These are phyloP conservation scores for Knufia petricola DNA, from an alignment of 2,329 filamentous ascomycete species.

Conservation along the genomic window DNA sequence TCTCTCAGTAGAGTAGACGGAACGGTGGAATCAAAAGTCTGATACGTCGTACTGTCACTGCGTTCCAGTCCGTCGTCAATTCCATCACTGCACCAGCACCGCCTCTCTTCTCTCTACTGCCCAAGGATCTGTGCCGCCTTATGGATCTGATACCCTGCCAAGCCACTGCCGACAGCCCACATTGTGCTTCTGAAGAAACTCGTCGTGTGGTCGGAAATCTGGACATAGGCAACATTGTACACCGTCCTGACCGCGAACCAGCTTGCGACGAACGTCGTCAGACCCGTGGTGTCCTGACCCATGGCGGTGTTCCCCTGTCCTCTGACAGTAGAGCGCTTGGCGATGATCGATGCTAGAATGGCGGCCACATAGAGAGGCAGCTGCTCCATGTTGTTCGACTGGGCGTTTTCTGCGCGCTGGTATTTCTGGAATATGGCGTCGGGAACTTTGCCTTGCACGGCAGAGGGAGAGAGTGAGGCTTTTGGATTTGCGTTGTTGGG, in stretches of 20 bases:
- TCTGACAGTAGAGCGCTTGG: background rate
- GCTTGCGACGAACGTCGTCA: background rate
- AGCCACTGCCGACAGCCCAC: background rate
- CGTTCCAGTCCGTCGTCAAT: too few relatives aligned
- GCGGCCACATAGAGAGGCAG: background rate
- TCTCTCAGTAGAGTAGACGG: too few relatives aligned
- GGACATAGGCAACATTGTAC: conserved; percentile 1
- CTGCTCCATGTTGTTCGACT: conserved; percentile 3
- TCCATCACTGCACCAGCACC: too few relatives aligned
- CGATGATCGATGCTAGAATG: conserved; percentile 1
- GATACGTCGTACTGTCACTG: too few relatives aligned
- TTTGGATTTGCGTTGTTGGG: conserved; percentile 5
- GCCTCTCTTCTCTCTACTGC: background rate
- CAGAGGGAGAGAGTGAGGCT: conserved; percentile 3
- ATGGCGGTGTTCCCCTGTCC: background rate
- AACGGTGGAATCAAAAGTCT: too few relatives aligned
- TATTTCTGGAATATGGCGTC: conserved; percentile 5
- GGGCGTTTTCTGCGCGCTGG: conserved; percentile 3
- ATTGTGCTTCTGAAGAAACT: conserved; percentile 1
- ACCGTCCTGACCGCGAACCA: background rate
- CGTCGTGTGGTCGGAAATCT: background rate
- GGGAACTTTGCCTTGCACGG: conserved; percentile 2
- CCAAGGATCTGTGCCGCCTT: conserved; percentile 3
- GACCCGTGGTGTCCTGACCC: background rate
- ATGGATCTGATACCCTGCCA: conserved; percentile 1